Conservation (phyloP, 73 alveolate genomes). For the Paramecium sonneborni region DNA sequence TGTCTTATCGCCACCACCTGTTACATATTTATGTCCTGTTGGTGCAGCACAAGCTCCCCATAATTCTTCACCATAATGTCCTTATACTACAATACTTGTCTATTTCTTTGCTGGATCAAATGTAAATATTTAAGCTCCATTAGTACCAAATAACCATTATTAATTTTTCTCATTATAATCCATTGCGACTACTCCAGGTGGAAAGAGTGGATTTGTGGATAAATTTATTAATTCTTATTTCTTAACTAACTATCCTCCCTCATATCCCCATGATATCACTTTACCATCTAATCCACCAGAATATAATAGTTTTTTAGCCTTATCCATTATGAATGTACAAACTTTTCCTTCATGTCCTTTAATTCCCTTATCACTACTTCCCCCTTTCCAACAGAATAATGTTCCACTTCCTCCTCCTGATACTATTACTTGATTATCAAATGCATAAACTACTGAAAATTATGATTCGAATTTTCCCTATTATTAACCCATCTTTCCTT, state of each 20-base stretch:
- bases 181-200: slow-evolving; percentile 89
- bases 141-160: slow-evolving; percentile 89
- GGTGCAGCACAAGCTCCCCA: slow-evolving; percentile 98
- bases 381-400: slow-evolving; percentile 78
- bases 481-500: slow-evolving; percentile 84
- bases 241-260: slow-evolving; percentile 1
- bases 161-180: slow-evolving; percentile 74
- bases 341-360: slow-evolving; percentile 80
- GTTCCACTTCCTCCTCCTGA: slow-evolving; percentile 85
- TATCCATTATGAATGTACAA: slow-evolving; percentile 65
- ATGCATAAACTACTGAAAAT: slow-evolving; percentile 73
- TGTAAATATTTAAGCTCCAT: slow-evolving; percentile 91
- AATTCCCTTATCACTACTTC: slow-evolving; percentile 72
- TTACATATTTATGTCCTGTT: slow-evolving; percentile 78
- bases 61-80: slow-evolving; percentile 98
- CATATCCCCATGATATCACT: slow-evolving; percentile 78
- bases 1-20: slow-evolving; percentile 98
- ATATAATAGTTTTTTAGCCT: slow-evolving; percentile 75
- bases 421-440: slow-evolving; percentile 66
- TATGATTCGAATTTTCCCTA: slow-evolving; percentile 78
- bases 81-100: slow-evolving; percentile 77
- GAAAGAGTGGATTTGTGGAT: slow-evolving; percentile 76
- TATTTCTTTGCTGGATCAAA: slow-evolving; percentile 76
- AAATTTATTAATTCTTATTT: slow-evolving; percentile 43
- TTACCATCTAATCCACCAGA: slow-evolving; percentile 97